These are phyloP conservation scores for Trichosanthes truncata DNA, from an alignment of 306 rosid genomes.

Conservation along the genomic window DNA sequence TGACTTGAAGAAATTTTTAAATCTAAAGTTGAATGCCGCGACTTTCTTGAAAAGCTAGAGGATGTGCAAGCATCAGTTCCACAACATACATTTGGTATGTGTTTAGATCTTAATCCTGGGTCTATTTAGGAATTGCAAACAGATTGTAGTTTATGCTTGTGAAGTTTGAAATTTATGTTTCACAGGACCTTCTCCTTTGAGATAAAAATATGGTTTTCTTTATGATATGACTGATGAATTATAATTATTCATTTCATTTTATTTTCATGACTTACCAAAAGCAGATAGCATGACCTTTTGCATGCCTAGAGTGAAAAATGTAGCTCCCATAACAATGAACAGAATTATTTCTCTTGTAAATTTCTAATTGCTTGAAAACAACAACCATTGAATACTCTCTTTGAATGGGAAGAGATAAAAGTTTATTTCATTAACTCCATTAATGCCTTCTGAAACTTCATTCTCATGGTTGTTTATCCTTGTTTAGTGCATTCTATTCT, in stretches of 20 bases:
- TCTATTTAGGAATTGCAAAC: background rate
- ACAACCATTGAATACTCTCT: no score
- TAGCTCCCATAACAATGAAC: no score
- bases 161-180: background rate
- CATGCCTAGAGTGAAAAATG: no score
- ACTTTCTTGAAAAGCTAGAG: constrained; percentile 77
- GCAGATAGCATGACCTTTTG: no score
- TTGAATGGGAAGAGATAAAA: no score
- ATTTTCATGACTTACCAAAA: background rate
- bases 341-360: no score
- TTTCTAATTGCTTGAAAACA: no score
- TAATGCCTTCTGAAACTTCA: no score
- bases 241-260: constrained; percentile 7
- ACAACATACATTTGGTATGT: constrained; percentile 45
- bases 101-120: background rate
- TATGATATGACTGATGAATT: constrained; percentile 7
- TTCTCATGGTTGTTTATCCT: no score
- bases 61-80: constrained; percentile 52
- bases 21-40: constrained; percentile 71
- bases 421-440: no score
- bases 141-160: background rate
- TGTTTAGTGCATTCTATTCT: no score
- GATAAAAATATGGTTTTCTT: background rate
- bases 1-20: constrained; percentile 69
- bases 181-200: background rate